Base-by-base conservation (phyloP, 129 eudicot species). In the Pseudognaphalium luteoalbum region DNA sequence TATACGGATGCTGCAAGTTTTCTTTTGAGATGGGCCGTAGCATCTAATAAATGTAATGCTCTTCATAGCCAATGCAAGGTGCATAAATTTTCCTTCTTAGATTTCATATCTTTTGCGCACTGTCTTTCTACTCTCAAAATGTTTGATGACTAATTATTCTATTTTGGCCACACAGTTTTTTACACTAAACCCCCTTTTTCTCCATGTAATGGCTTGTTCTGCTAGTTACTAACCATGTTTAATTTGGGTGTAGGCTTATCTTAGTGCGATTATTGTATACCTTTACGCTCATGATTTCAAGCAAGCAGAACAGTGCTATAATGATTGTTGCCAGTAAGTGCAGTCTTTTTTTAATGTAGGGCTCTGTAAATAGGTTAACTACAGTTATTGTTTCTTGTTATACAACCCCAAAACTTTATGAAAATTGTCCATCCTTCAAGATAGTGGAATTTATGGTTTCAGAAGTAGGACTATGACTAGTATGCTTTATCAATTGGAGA, bases 41-140 rank as follows among this genome's bases (percentile, higher is more conserved):
- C 97, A 73, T 92, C 96, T 80, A 91, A 90, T 76, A 90, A 90
- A 81, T 83, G 92, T 90, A 88, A 87, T 81, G 97, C 98, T 73
- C 87, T 86, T 28, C 95, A 93, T 77, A 93, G 98, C 96, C 93
- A 90, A 71, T 90, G 91, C 92, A 93, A 93, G 92, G 97, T 89
- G 76, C 57, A 56, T 21, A 21, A 33, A 58, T 74, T 70, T 21
- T 21, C 44, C 1, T 76, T 67, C 12, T 54, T 44, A 68, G 12
- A 21, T 68, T 61, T 32, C 29, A 54, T 42, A 72, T 52, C 21
- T 75, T 75, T 63, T 21, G 68, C 54, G 3, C 76, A 67, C 42
- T n/a, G 21, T 70, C 22, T 39, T 72, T 72, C 68, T 62, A 65
- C 33, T 59, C 70, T 42, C 59, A 5, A 51, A 21, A 39, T 65